A percentile compares a stretch with the other conserved stretches of the same genome.
phyloP scores from a whole-genome alignment of 306 rosid species.

The Hippophae gyantsensis region DNA sequence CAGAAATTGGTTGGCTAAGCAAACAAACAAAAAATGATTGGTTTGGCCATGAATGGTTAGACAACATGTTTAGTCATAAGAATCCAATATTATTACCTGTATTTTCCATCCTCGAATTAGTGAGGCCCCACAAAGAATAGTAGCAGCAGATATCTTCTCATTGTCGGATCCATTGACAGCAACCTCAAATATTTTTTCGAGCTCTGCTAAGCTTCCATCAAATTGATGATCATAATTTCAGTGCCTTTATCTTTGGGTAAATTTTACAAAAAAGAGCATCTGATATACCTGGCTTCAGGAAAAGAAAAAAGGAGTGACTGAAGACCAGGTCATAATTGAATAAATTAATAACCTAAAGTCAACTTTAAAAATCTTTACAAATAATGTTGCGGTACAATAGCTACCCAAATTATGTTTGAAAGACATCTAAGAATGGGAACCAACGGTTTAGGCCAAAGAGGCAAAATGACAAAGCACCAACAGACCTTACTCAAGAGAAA shows the following conservation, averaged over 20 bases:
- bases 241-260: conserved; percentile 76
- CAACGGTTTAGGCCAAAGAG: not conserved
- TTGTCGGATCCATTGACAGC: conserved; percentile 81
- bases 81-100: conserved; percentile 37
- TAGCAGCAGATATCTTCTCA: conserved; percentile 86
- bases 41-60: not conserved
- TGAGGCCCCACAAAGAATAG: conserved; percentile 91
- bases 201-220: conserved; percentile 99
- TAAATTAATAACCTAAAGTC: conserved; percentile 27
- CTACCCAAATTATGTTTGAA: not conserved
- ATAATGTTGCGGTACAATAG: conserved; percentile 1
- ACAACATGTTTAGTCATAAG: too few relatives aligned
- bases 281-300: conserved; percentile 86
- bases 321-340: conserved; percentile 52
- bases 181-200: conserved; percentile 76
- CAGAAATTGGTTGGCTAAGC: not conserved
- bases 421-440: not conserved
- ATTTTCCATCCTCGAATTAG: conserved; percentile 86
- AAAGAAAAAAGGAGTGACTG: conserved; percentile 54
- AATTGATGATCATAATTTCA: conserved; percentile 99
- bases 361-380: conserved; percentile 18
- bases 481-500: not conserved
- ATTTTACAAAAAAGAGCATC: conserved; percentile 85
- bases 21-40: not conserved
- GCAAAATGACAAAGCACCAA: not conserved